phyloP scores from a whole-genome alignment of 345 rosid species.

The Syzygium aqueum region DNA sequence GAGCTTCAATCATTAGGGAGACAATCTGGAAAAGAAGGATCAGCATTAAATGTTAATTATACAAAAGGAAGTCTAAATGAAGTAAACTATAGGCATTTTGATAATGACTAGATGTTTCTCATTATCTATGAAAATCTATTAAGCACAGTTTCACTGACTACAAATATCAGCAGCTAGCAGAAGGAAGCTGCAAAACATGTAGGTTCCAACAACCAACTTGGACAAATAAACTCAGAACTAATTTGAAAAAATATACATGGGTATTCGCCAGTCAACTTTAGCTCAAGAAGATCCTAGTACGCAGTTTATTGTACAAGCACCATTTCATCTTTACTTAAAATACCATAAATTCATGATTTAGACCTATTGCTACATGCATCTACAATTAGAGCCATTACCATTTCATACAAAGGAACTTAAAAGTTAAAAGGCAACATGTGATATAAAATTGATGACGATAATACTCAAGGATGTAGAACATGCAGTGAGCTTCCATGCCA shows the following conservation, averaged over 20 bases:
- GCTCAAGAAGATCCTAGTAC: neutral
- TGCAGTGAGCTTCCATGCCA: neutral
- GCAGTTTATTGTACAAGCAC: neutral
- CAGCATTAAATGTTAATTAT: neutral
- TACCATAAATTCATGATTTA: neutral
- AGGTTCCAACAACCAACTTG: neutral
- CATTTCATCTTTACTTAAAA: neutral
- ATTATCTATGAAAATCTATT: neutral
- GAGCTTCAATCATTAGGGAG: constrained; percentile 63
- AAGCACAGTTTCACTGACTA: neutral
- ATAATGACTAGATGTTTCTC: neutral
- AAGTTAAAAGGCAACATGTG: neutral
- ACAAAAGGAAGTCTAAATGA: neutral
- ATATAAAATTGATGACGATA: neutral
- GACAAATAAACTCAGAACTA: neutral
- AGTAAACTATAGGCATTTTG: neutral
- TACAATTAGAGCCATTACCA: neutral
- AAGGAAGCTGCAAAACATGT: neutral
- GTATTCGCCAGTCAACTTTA: neutral
- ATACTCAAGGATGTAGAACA: neutral
- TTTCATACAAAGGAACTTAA: neutral
- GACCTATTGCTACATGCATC: neutral
- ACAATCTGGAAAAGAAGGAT: constrained; percentile 39
- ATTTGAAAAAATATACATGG: neutral
- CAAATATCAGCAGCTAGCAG: neutral